Evolutionary conservation across 2,329 filamentous ascomycete species (phyloP), one percentile per base, ranked within the genome.

Genomic region (Mycocentrospora acerina): DNA sequence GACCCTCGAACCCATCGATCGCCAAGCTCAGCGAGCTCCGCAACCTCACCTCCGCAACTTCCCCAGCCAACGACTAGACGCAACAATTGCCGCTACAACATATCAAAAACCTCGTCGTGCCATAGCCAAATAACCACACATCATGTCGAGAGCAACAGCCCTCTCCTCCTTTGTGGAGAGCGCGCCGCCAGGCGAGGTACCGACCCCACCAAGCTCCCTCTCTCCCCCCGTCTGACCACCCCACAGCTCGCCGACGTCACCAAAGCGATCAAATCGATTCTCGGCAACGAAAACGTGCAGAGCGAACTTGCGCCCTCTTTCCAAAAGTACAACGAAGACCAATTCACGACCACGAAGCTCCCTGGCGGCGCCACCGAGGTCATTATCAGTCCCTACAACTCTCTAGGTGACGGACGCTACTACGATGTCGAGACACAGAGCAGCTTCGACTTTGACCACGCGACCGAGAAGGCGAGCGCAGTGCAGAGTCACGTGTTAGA

Each of bases 121-220:
- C 27, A 35, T 13, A 13, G 17, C 18, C 14, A 32, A 8, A 42
- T 11, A 17, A 24, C 28, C 39, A 24, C n/a, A n/a, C 32, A 62
- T 39, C 42, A 59, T 68, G 58, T 67, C 67, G 32, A 66, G 63
- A 46, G 51, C 57, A 34, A 51, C 57, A 40, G 71, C 71, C 15
- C 66, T 76, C 33, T 65, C 90, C 54, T 85, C 90, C 35, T 98
- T 97, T 69, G 85, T 98, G 52, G 85, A 95, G 74, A 88, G 89
- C 63, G 90, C 93, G 59, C 93, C 93, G 32, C 93, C 93, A 15
- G 93, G 93, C 76, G 93, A 98, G 86, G 91, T 95, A 81, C 59
- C 68, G 46, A 29, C 44, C 48, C 33, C 40, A 22, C 42, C 17
- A 34, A 29, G 13, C 26, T 24, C 42, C 14, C 22, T 38, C 15